These are phyloP conservation scores for Bruguiera hainesii DNA, from an alignment of 441 rosid species.

Conservation along the genomic window DNA sequence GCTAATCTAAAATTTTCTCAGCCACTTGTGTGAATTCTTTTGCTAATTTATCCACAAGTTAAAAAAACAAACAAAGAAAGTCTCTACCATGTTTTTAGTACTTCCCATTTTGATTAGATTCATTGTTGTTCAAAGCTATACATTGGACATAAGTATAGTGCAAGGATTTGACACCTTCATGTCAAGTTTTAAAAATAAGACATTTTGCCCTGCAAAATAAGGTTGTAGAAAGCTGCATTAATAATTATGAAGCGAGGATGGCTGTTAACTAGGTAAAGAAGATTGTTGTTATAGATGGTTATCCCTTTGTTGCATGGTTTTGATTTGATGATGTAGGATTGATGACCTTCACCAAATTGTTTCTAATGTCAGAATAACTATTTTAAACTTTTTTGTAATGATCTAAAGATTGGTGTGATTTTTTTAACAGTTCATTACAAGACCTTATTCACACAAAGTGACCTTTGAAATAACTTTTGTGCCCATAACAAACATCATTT, in stretches of 20 bases:
- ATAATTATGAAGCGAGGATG: constrained; percentile 97
- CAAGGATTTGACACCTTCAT: constrained; percentile 90
- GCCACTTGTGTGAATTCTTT: too few relatives aligned
- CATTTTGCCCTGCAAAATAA: constrained; percentile 62
- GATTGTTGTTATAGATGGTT: constrained; percentile 3
- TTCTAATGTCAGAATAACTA: neutral
- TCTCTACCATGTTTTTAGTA: neutral
- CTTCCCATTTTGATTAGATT: constrained; percentile 17
- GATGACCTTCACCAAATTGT: neutral
- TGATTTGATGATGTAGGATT: neutral
- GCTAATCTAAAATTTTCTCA: too few relatives aligned
- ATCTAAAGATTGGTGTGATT: neutral
- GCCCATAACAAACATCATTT: too few relatives aligned
- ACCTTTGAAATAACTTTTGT: too few relatives aligned
- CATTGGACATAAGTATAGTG: constrained; percentile 81
- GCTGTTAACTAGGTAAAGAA: constrained; percentile 87
- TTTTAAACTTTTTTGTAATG: neutral
- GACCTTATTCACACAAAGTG: too few relatives aligned
- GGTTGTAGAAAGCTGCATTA: constrained; percentile 86
- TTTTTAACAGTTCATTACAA: neutral
- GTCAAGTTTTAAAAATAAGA: constrained; percentile 68
- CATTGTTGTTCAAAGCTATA: constrained; percentile 59
- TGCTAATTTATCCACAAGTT: neutral
- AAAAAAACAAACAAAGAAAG: neutral
- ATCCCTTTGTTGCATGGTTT: constrained; percentile 1